Conservation (phyloP, 306 rosid species). For the Nissolia schottii region DNA sequence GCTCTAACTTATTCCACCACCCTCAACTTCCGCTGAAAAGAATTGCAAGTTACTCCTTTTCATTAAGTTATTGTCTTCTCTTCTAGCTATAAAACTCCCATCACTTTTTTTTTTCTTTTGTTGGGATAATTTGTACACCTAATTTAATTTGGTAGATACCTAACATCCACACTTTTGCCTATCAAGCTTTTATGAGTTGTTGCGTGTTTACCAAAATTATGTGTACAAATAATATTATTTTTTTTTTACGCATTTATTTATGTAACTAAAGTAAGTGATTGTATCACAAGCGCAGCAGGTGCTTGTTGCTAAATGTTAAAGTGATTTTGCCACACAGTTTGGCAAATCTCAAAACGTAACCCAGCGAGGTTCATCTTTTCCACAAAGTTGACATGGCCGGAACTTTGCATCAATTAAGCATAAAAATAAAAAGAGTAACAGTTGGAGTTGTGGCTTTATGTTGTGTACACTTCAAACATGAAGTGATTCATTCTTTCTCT, state of each 20-base stretch:
- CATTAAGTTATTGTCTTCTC: neutral
- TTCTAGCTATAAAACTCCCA: neutral
- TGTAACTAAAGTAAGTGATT: neutral
- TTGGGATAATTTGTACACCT: no score
- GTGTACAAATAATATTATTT: no score
- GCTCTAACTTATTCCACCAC: conserved; percentile 56
- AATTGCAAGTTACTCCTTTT: neutral
- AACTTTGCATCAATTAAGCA: conserved; percentile 2
- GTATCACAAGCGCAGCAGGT: conserved; percentile 15
- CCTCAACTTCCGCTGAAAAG: conserved; percentile 51
- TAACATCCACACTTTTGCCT: no score
- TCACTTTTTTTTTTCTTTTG: neutral
- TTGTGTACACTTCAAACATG: neutral
- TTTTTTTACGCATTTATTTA: no score
- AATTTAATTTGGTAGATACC: no score
- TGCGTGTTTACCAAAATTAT: no score
- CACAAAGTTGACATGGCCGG: neutral
- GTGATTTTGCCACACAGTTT: conserved; percentile 14
- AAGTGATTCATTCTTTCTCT: no score
- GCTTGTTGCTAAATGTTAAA: conserved; percentile 2
- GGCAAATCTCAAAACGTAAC: neutral
- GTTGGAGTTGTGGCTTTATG: neutral
- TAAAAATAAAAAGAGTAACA: neutral
- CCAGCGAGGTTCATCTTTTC: conserved; percentile 2
- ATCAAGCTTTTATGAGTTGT: no score